Evolutionary conservation across 2,329 filamentous ascomycete genomes (phyloP).

Genomic region (Tolypocladium guangdongense): DNA sequence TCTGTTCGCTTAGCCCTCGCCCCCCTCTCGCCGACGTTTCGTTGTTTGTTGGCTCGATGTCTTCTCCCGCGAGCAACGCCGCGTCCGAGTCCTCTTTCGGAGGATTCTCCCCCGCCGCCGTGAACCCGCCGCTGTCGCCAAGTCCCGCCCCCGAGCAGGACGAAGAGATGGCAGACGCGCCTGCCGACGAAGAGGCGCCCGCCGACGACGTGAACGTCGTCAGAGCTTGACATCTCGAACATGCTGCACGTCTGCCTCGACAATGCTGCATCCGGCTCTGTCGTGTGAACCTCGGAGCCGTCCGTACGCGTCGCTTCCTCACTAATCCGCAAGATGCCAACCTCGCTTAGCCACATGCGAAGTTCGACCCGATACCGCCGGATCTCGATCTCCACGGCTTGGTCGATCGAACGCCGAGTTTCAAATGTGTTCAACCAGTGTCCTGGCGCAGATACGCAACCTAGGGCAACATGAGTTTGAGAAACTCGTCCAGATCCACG

Average conservation of each 20-base stretch:
- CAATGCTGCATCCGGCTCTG: neutral
- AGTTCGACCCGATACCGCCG: conserved; percentile 84
- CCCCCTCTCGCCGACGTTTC: too few species aligned
- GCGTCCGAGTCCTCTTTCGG: too few species aligned
- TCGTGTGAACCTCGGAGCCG: neutral
- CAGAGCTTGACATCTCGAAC: neutral
- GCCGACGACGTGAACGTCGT: too few species aligned
- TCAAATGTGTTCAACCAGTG: conserved; percentile 76
- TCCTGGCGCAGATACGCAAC: conserved; percentile 64
- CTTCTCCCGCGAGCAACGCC: too few species aligned
- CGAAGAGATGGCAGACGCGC: too few species aligned
- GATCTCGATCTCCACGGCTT: conserved; percentile 67
- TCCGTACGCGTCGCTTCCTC: neutral
- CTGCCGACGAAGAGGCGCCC: too few species aligned
- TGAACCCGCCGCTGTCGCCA: too few species aligned
- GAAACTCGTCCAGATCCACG: conserved; percentile 71
- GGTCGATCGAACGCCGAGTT: conserved; percentile 71
- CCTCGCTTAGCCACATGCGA: conserved; percentile 65
- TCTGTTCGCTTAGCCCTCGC: too few species aligned
- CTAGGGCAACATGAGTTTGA: conserved; percentile 74
- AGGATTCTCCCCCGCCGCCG: too few species aligned
- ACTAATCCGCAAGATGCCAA: conserved; percentile 49
- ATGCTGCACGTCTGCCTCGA: neutral
- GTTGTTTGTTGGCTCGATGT: too few species aligned
- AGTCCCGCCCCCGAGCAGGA: too few species aligned